Conservation (phyloP, 75 land plant species). For the Pinus taeda region DNA sequence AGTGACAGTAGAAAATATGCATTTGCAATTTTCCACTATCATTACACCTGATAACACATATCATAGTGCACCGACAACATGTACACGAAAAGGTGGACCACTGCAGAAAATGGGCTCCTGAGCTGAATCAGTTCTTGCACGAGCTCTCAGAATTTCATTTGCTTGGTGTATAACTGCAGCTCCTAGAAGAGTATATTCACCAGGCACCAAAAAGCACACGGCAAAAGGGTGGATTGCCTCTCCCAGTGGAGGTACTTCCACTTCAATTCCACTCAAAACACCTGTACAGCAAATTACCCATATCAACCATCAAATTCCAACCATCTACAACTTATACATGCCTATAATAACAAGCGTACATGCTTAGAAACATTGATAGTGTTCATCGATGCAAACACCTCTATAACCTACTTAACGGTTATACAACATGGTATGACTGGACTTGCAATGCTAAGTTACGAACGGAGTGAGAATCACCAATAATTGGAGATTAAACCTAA, state of each 20-base stretch:
- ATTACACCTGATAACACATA: neutral
- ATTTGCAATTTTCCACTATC: neutral
- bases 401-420: neutral
- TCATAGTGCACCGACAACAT: slow-evolving; percentile 59
- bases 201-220: slow-evolving; percentile 90
- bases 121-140: slow-evolving; percentile 46
- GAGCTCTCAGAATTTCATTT: slow-evolving; percentile 61
- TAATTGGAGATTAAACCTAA: neutral
- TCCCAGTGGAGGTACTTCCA: slow-evolving; percentile 79
- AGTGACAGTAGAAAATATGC: neutral
- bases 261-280: slow-evolving; percentile 59
- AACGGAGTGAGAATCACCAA: neutral
- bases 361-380: neutral
- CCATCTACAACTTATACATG: no score
- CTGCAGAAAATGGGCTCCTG: slow-evolving; percentile 81
- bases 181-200: slow-evolving; percentile 89
- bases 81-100: slow-evolving; percentile 83
- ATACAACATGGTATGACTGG: neutral
- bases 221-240: slow-evolving; percentile 80
- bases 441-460: neutral
- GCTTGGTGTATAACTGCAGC: slow-evolving; percentile 77
- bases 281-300: slow-evolving; percentile 36
- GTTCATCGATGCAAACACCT: neutral
- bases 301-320: neutral
- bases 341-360: neutral